Conservation (phyloP, 139 green algal species). For the Auxenochlorella pyrenoidosa region DNA sequence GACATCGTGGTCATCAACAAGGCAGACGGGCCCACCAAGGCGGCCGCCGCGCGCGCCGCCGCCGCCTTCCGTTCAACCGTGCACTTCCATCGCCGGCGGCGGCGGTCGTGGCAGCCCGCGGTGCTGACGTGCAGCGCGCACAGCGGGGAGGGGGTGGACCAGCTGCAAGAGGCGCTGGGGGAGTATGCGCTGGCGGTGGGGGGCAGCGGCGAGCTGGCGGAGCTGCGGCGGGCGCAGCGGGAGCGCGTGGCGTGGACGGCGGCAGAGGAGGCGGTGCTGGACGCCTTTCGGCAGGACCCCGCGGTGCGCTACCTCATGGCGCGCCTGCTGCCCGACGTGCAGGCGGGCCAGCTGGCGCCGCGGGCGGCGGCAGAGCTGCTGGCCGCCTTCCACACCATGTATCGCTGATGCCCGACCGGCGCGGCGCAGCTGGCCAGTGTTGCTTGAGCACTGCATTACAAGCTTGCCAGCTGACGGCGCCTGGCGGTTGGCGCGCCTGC, state of each 20-base stretch:
- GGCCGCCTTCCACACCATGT: not conserved
- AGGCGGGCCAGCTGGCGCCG: slow-evolving; percentile 35
- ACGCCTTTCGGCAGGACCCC: slow-evolving; percentile 24
- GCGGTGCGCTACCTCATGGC: slow-evolving; percentile 23
- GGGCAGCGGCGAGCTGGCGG: slow-evolving; percentile 31
- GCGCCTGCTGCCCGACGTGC: slow-evolving; percentile 37
- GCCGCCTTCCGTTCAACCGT: slow-evolving; percentile 35
- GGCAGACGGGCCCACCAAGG: slow-evolving; percentile 52
- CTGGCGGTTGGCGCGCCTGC: no score
- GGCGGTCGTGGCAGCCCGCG: slow-evolving; percentile 18
- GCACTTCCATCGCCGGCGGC: slow-evolving; percentile 33
- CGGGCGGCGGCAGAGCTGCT: slow-evolving; percentile 42
- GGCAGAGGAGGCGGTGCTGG: slow-evolving; percentile 53
- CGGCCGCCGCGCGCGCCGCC: slow-evolving; percentile 42
- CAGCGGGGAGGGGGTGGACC: slow-evolving; percentile 46
- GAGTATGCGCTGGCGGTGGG: slow-evolving; percentile 41
- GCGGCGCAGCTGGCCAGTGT: no score
- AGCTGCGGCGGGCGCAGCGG: slow-evolving; percentile 5
- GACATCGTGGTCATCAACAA: slow-evolving; percentile 70
- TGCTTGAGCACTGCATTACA: no score
- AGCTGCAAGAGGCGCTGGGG: slow-evolving; percentile 27
- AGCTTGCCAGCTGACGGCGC: no score
- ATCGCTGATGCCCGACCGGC: not conserved
- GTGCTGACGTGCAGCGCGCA: slow-evolving; percentile 39
- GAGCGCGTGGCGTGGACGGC: slow-evolving; percentile 41